Evolutionary conservation across 768 basidiomycete genomes (phyloP).

Genomic region (Rossbeevera mucosa): DNA sequence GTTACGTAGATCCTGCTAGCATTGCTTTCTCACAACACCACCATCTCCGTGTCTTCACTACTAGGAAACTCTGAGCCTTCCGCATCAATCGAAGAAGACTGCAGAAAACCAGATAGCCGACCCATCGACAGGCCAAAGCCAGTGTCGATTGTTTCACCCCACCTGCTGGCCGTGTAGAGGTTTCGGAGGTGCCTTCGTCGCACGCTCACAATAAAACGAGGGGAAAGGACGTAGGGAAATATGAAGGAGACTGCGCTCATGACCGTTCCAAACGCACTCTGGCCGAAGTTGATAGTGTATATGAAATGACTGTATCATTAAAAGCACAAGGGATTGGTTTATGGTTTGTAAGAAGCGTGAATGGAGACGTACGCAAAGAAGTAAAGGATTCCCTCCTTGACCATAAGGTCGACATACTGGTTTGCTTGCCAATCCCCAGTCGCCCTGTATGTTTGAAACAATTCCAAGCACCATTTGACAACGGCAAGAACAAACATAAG

Average conservation of each 20-base stretch:
- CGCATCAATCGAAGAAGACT: background rate
- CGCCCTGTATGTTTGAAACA: slow-evolving; percentile 5
- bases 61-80: too few species aligned
- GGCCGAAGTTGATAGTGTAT: slow-evolving; percentile 7
- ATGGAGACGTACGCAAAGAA: slow-evolving; percentile 15
- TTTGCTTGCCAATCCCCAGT: slow-evolving; percentile 9
- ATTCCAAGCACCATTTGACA: slow-evolving; percentile 4
- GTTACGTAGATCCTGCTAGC: too few species aligned
- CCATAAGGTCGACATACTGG: slow-evolving; percentile 11
- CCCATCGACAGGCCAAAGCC: slow-evolving; percentile 13
- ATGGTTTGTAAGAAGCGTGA: background rate
- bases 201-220: slow-evolving; percentile 19
- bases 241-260: background rate
- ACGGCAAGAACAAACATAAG: slow-evolving; percentile 12
- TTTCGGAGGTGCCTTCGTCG: slow-evolving; percentile 2
- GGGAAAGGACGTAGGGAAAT: slow-evolving; percentile 7
- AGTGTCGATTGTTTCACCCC: slow-evolving; percentile 3
- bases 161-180: background rate
- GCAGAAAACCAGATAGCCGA: background rate
- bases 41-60: too few species aligned
- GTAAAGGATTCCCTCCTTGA: slow-evolving; percentile 16
- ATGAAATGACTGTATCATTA: slow-evolving; percentile 8
- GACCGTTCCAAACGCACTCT: background rate
- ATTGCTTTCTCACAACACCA: too few species aligned
- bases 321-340: background rate